phyloP scores from a whole-genome alignment of 768 basidiomycete genomes.

The Tubosaeta sp. region DNA sequence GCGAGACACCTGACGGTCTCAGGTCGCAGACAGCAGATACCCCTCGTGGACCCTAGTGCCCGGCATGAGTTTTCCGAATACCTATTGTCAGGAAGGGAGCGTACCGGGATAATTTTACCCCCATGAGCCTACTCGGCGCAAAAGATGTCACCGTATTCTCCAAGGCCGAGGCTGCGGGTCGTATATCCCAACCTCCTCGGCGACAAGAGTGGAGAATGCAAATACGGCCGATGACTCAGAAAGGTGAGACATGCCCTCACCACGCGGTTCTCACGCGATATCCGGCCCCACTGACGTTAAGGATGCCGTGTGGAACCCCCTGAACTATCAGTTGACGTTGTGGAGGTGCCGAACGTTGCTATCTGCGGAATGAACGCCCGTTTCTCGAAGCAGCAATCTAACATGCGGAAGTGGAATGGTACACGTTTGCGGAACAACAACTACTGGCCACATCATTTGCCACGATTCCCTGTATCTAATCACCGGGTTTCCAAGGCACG shows the following conservation, averaged over 20 bases:
- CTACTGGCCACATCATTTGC: slow-evolving; percentile 15
- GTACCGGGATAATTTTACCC: slow-evolving; percentile 27
- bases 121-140: slow-evolving; percentile 7
- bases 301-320: background rate
- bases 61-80: slow-evolving; percentile 16
- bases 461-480: slow-evolving; percentile 24
- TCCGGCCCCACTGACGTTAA: background rate
- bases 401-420: slow-evolving; percentile 25
- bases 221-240: background rate
- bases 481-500: slow-evolving; percentile 6
- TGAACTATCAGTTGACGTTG: slow-evolving; percentile 11
- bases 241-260: background rate
- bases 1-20: slow-evolving; percentile 8
- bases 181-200: slow-evolving; percentile 10
- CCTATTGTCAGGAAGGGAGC: slow-evolving; percentile 14
- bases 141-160: slow-evolving; percentile 10
- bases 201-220: background rate
- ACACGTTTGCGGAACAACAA: slow-evolving; percentile 20
- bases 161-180: slow-evolving; percentile 7
- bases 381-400: slow-evolving; percentile 20
- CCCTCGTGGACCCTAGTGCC: slow-evolving; percentile 33
- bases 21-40: slow-evolving; percentile 21
- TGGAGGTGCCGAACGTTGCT: slow-evolving; percentile 23
- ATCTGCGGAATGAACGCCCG: slow-evolving; percentile 17
- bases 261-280: background rate